Conservation (phyloP, 2,329 filamentous ascomycete genomes). For the Colletotrichum simmondsii region DNA sequence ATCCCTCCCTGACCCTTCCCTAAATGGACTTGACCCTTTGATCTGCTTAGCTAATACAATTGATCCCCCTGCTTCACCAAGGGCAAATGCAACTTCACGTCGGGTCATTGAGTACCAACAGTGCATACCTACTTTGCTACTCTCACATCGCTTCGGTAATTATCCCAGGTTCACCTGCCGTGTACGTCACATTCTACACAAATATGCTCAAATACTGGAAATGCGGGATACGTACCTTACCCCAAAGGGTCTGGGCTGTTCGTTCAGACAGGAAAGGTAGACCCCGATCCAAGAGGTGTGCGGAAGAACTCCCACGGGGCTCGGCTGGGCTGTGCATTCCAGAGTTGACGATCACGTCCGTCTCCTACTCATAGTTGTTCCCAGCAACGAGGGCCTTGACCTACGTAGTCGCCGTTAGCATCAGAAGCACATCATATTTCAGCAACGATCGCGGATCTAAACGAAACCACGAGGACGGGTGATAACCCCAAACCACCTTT, state of each 20-base stretch:
- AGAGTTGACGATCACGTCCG: neutral
- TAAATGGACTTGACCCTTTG: neutral
- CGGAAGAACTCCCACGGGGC: neutral
- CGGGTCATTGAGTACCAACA: neutral
- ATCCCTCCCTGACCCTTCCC: neutral
- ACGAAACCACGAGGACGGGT: neutral
- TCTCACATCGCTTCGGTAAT: neutral
- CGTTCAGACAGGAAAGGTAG: neutral
- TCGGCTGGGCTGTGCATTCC: slow-evolving; percentile 21
- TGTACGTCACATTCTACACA: neutral
- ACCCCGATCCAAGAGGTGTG: neutral
- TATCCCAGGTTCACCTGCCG: neutral
- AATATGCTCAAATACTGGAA: neutral
- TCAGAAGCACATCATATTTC: neutral
- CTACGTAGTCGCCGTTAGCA: slow-evolving; percentile 3
- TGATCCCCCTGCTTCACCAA: neutral
- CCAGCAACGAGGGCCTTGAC: neutral
- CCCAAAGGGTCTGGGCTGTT: neutral
- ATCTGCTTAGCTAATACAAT: neutral
- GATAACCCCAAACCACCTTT: neutral
- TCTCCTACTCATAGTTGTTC: neutral
- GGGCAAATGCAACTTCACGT: neutral
- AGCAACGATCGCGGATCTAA: neutral
- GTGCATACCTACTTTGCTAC: neutral
- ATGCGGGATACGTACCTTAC: neutral